Evolutionary conservation across 2,329 filamentous ascomycete species (phyloP), one percentile per base, ranked within the genome.

Genomic region (Ascochyta rabiei): DNA sequence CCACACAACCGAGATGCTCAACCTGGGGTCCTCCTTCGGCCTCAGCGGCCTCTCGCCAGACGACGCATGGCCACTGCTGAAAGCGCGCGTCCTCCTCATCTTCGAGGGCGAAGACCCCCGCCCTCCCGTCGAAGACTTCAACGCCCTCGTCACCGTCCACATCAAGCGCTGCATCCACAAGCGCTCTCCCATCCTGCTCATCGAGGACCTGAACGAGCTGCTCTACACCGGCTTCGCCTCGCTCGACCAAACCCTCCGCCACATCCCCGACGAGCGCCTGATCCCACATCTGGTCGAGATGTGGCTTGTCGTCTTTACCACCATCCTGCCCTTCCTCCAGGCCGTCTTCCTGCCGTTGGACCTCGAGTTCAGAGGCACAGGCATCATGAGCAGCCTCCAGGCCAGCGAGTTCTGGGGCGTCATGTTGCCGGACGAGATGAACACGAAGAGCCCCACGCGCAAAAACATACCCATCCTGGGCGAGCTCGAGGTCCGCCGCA

Each of bases 261-360:
- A 86, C 40, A 87, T 91, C 0, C 83, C 91, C 0, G 93, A 98
- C 68, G 93, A 96, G 57, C 85, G 89, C 30, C 84, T 98, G n/a
- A 91, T 98, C 19, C 90, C 91, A 0, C 87, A 91, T 51, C 81
- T 99, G 0, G 93, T 97, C 2, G 91, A 96, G 71, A 87, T 97
- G 70, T 99, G 95, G 95, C 85, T 96, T 55, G 87, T 95, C 41
- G 93, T 95, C 0, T 97, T 97, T 68, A 93, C 91, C 2, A 89
- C 86, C 6, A 90, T 98, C 33, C 77, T 98, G 5, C 95, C 95
- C 0, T 98, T 96, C 70, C 87, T 99, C 66, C 93, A 98, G 77
- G 92, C 93, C 1, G 93, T 97, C 1, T 97, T 99, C 70, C 79
- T 99, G 1, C 95, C 93, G 0, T 79, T 99, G 1, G 95, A 99